phyloP scores from a whole-genome alignment of 1,284 basidiomycete species.

The Irpex sp. region DNA sequence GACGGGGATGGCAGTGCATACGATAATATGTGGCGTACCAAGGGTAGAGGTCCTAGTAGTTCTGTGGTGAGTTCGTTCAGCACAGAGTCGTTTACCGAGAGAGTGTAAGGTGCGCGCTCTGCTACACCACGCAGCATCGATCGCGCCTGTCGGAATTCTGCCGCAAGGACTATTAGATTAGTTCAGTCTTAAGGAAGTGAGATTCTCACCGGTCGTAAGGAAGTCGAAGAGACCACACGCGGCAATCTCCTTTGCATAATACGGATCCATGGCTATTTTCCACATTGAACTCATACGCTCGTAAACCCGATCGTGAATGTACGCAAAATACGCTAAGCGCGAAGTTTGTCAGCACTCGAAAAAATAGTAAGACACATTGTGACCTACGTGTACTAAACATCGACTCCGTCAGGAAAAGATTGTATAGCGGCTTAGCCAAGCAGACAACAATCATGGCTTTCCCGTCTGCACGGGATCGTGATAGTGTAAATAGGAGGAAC shows the following conservation, averaged over 20 bases:
- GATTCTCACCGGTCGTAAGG: neutral
- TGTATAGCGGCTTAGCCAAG: slow-evolving; percentile 3
- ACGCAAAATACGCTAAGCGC: neutral
- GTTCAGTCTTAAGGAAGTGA: neutral
- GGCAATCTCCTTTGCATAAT: neutral
- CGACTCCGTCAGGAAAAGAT: neutral
- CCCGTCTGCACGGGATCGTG: slow-evolving; percentile 2
- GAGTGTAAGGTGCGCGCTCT: neutral
- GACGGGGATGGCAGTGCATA: too few species aligned
- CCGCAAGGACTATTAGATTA: neutral
- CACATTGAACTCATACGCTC: slow-evolving; percentile 1
- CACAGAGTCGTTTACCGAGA: neutral
- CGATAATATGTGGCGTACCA: neutral
- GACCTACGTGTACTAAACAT: slow-evolving; percentile 2
- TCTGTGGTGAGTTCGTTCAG: neutral
- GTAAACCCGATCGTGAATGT: neutral
- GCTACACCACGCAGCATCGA: neutral
- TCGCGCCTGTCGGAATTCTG: neutral
- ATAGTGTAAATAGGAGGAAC: neutral
- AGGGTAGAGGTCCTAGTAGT: neutral
- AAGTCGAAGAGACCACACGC: neutral
- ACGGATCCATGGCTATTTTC: slow-evolving; percentile 1
- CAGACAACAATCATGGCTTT: slow-evolving; percentile 5
- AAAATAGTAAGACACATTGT: neutral
- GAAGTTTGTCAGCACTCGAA: neutral